A percentile compares a stretch with the other conserved stretches of the same genome.
phyloP scores from a whole-genome alignment of 768 basidiomycete species.

The Fistulinella prunicolor region DNA sequence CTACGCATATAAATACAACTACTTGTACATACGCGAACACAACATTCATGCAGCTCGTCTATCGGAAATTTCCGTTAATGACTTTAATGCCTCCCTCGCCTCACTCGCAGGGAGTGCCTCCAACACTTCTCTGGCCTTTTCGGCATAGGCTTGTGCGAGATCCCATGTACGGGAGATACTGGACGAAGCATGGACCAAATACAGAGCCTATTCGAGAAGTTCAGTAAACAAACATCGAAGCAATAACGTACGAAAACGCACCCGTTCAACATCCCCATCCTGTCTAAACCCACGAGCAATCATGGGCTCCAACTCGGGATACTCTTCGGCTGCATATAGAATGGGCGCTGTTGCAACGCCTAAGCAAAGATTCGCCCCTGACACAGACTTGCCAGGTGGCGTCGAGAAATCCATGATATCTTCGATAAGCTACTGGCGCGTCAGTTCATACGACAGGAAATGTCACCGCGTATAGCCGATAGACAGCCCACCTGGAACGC shows the following conservation, averaged over 20 bases:
- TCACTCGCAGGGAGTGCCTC: constrained; percentile 75
- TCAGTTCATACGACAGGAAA: background rate
- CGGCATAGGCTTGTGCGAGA: constrained; percentile 73
- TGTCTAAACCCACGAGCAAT: constrained; percentile 76
- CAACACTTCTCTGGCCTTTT: constrained; percentile 71
- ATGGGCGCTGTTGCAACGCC: constrained; percentile 86
- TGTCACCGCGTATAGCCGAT: no score
- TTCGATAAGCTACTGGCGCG: constrained; percentile 73
- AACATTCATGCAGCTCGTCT: no score
- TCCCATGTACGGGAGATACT: constrained; percentile 76
- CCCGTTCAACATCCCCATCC: constrained; percentile 78
- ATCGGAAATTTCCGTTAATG: constrained; percentile 68
- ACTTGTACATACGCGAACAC: no score
- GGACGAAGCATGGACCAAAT: constrained; percentile 56
- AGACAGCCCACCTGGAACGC: constrained; percentile 80
- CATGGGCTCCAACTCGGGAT: constrained; percentile 70
- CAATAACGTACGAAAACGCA: constrained; percentile 33
- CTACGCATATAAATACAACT: no score
- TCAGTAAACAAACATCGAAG: background rate
- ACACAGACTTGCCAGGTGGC: constrained; percentile 83
- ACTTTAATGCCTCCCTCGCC: constrained; percentile 69
- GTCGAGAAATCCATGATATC: constrained; percentile 91
- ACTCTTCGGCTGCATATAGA: constrained; percentile 83
- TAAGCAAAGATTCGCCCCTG: constrained; percentile 74
- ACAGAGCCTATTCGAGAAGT: constrained; percentile 55